Conservation (phyloP, 73 alveolate genomes). For the Paraurostyla sp. region DNA sequence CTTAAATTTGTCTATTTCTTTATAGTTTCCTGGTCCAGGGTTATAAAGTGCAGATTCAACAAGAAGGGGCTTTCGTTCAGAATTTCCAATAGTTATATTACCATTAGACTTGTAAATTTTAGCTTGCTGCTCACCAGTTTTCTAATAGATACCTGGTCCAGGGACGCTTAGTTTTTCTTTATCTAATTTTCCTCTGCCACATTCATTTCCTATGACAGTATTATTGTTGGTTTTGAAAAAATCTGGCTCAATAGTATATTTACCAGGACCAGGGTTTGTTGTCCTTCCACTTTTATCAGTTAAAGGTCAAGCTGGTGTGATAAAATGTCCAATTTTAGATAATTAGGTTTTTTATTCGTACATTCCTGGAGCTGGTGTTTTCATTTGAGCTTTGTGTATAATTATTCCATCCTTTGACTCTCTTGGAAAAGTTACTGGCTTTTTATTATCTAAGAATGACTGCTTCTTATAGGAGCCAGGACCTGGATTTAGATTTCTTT, state of each 20-base stretch:
- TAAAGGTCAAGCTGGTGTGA: conserved; percentile 10
- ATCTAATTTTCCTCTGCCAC: conserved; percentile 19
- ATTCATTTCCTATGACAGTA: conserved; percentile 3
- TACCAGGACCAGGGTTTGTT: conserved; percentile 40
- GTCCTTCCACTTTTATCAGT: background rate
- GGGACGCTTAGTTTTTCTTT: background rate
- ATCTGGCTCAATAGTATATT: background rate
- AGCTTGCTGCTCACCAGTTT: background rate
- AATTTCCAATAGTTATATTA: conserved; percentile 3
- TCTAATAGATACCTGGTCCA: conserved; percentile 16
- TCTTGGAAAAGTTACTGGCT: background rate
- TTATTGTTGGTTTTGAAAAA: background rate
- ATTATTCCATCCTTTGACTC: background rate
- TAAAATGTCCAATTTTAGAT: conserved; percentile 6
- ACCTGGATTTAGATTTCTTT: background rate
- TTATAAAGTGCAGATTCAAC: background rate
- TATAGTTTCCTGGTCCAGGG: conserved; percentile 34
- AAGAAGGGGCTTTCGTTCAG: background rate
- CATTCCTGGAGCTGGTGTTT: conserved; percentile 27
- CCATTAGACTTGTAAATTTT: background rate
- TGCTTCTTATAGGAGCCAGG: conserved; percentile 17
- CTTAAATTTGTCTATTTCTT: background rate
- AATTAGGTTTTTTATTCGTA: background rate
- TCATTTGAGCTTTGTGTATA: background rate
- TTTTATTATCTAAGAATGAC: background rate